These are phyloP conservation scores for Neurospora sp. DNA, from an alignment of 495 filamentous ascomycete species.

Conservation along the genomic window DNA sequence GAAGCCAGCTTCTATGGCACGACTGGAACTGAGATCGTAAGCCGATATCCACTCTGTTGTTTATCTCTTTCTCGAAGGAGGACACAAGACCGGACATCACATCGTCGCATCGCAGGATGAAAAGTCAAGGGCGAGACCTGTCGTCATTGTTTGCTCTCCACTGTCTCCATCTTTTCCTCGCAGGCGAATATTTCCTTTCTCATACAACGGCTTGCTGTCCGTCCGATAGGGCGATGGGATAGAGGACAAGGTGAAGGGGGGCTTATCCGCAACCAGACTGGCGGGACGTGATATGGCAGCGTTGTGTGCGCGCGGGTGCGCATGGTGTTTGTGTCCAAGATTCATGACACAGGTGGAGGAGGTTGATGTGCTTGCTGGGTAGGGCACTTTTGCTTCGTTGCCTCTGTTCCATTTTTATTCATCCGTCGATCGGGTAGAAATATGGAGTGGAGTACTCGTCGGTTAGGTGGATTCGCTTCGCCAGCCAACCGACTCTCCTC, in stretches of 20 bases:
- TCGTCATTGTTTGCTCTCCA: neutral
- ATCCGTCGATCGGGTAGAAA: neutral
- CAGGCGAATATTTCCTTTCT: constrained; percentile 1
- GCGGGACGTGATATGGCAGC: neutral
- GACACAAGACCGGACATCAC: neutral
- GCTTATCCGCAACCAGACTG: neutral
- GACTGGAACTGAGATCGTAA: neutral
- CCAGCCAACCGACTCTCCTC: too few species aligned
- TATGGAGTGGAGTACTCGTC: neutral
- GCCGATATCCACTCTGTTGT: neutral
- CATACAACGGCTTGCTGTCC: neutral
- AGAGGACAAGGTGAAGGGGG: neutral
- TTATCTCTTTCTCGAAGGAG: neutral
- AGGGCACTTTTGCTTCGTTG: neutral
- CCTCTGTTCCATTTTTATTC: neutral
- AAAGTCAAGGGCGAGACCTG: neutral
- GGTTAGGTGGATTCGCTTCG: too few species aligned
- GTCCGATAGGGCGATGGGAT: neutral
- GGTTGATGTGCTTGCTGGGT: neutral
- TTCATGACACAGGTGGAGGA: neutral
- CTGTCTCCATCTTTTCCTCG: neutral
- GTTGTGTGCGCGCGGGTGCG: neutral
- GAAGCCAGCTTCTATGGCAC: too few species aligned
- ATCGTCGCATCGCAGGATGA: too few species aligned
- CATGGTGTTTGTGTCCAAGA: neutral